A percentile compares a stretch with the other conserved stretches of the same genome.
These are phyloP conservation scores for Pyrenophora graminea DNA, from an alignment of 2,329 filamentous ascomycete genomes.

Conservation along the genomic window DNA sequence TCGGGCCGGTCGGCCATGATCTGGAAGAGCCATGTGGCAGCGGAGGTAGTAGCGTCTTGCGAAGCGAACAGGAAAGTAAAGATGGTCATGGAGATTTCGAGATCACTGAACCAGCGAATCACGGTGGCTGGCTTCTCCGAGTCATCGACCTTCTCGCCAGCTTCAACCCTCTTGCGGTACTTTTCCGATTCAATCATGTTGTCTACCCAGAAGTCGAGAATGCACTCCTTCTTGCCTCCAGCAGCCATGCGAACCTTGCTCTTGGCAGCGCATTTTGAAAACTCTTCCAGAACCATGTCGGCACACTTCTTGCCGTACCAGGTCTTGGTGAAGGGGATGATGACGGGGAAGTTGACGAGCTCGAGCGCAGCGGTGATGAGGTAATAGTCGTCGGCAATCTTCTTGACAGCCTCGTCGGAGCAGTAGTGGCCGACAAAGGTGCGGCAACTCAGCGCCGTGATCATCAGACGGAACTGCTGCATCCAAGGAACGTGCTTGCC, in stretches of 20 bases:
- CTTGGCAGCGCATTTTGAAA: conserved; percentile 89
- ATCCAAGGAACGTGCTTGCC: conserved; percentile 85
- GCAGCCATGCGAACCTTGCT: conserved; percentile 89
- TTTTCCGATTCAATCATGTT: conserved; percentile 81
- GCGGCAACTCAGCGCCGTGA: conserved; percentile 91
- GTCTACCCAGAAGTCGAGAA: conserved; percentile 89
- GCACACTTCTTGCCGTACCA: conserved; percentile 97
- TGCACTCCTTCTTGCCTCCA: conserved; percentile 84
- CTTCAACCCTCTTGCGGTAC: conserved; percentile 78
- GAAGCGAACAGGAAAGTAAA: conserved; percentile 98
- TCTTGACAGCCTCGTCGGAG: conserved; percentile 84
- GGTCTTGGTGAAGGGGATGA: conserved; percentile 90
- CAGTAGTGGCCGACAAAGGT: conserved; percentile 99
- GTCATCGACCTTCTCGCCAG: conserved; percentile 62
- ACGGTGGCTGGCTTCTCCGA: conserved; percentile 81
- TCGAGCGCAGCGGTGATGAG: conserved; percentile 93
- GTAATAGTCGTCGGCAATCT: conserved; percentile 96
- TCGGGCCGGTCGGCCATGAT: conserved; percentile 93
- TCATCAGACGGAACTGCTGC: conserved; percentile 88
- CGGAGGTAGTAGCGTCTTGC: conserved; percentile 94
- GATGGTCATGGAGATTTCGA: conserved; percentile 88
- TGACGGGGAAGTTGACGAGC: conserved; percentile 86
- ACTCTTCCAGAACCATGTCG: conserved; percentile 88
- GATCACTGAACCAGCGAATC: conserved; percentile 84
- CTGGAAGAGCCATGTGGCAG: conserved; percentile 94